phyloP scores from a whole-genome alignment of 495 filamentous ascomycete species.

The Trichoderma asperelloides region DNA sequence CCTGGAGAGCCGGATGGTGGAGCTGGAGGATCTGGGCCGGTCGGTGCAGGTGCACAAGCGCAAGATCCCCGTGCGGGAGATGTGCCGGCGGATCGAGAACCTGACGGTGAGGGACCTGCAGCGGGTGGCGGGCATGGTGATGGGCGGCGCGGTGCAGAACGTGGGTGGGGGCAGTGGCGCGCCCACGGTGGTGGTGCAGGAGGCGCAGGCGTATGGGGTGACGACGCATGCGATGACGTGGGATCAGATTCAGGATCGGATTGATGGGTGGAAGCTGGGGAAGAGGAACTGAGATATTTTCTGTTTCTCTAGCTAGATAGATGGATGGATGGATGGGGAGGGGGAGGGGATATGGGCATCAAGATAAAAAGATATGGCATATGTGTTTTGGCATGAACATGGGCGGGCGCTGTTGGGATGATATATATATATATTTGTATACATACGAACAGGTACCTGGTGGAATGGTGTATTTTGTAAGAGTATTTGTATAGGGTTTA shows the following conservation, averaged over 20 bases:
- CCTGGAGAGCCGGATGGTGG: slow-evolving; percentile 92
- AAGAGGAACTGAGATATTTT: slow-evolving; percentile 19
- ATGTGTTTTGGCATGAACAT: neutral
- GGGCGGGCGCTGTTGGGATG: neutral
- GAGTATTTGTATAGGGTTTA: slow-evolving; percentile 5
- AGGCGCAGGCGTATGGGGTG: slow-evolving; percentile 51
- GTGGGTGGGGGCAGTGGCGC: slow-evolving; percentile 71
- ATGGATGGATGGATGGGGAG: neutral
- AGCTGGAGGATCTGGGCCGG: slow-evolving; percentile 92
- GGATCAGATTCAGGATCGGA: slow-evolving; percentile 80
- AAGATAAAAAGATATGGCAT: neutral
- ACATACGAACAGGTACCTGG: neutral
- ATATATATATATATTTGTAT: neutral
- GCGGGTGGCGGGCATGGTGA: slow-evolving; percentile 71
- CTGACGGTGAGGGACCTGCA: slow-evolving; percentile 75
- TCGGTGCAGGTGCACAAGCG: slow-evolving; percentile 93
- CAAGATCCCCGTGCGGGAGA: slow-evolving; percentile 85
- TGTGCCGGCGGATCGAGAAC: slow-evolving; percentile 78
- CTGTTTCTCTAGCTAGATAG: neutral
- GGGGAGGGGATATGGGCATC: neutral
- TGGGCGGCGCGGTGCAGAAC: slow-evolving; percentile 71
- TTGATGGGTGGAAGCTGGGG: slow-evolving; percentile 76
- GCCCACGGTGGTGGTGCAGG: slow-evolving; percentile 92
- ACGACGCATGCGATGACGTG: slow-evolving; percentile 55
- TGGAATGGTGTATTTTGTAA: neutral